These are phyloP conservation scores for Cryptococcus sp. DNA, from an alignment of 1,284 basidiomycete genomes.

Conservation along the genomic window DNA sequence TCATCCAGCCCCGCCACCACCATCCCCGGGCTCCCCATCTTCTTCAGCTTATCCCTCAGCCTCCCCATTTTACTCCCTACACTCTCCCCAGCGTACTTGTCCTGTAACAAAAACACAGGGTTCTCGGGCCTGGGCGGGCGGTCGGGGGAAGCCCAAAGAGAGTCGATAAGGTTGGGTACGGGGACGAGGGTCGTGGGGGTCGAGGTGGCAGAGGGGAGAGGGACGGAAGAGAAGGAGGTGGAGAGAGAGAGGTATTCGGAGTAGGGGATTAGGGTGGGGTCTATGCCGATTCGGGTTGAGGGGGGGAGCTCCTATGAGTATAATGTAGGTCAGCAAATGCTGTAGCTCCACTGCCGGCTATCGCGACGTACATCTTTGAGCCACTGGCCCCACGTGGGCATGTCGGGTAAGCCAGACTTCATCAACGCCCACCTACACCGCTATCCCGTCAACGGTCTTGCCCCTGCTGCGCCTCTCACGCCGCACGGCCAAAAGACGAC, in stretches of 20 bases:
- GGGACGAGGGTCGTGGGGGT: conserved; percentile 58
- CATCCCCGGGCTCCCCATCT: conserved; percentile 64
- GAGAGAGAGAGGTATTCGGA: conserved; percentile 55
- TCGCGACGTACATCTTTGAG: conserved; percentile 65
- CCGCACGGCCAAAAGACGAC: not conserved
- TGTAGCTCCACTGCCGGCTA: too few relatives aligned
- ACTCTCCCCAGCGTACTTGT: conserved; percentile 62
- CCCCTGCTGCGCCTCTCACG: conserved; percentile 10
- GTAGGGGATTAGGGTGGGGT: conserved; percentile 65
- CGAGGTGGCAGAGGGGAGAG: conserved; percentile 17
- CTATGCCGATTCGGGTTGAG: conserved; percentile 70
- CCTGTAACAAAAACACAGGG: conserved; percentile 65
- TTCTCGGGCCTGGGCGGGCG: conserved; percentile 70
- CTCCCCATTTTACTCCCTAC: conserved; percentile 65
- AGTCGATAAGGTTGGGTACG: conserved; percentile 72
- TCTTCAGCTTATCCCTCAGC: conserved; percentile 63
- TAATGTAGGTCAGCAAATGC: conserved; percentile 1
- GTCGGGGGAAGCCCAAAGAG: conserved; percentile 60
- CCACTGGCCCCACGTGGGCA: conserved; percentile 88
- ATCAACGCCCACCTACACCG: conserved; percentile 83
- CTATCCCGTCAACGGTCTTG: not conserved
- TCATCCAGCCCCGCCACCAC: conserved; percentile 83
- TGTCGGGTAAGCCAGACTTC: conserved; percentile 81
- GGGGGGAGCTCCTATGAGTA: conserved; percentile 59
- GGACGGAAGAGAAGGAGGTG: conserved; percentile 23